These are phyloP conservation scores for Lecanosticta acicola DNA, from an alignment of 2,329 filamentous ascomycete genomes.

Conservation along the genomic window DNA sequence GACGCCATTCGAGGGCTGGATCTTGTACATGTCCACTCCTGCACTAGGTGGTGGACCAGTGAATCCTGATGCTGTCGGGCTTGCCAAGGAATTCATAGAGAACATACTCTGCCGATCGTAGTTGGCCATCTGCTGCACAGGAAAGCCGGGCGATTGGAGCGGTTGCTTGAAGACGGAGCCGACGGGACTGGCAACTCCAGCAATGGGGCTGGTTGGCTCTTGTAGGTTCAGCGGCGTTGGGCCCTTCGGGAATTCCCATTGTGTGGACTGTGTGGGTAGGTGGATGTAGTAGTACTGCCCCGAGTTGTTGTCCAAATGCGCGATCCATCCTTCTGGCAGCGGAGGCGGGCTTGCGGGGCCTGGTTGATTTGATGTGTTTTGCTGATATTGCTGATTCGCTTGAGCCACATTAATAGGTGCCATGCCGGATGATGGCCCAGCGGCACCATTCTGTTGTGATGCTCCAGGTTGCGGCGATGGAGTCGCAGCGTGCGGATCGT, in stretches of 20 bases:
- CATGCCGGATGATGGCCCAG: conserved; percentile 27
- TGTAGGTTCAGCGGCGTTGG: conserved; percentile 85
- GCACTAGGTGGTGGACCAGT: conserved; percentile 81
- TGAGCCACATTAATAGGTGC: conserved; percentile 39
- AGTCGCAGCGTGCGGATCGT: conserved; percentile 54
- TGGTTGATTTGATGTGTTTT: conserved; percentile 10
- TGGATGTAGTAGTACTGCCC: conserved; percentile 99
- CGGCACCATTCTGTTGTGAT: conserved; percentile 31
- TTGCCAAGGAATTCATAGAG: conserved; percentile 68
- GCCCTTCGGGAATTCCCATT: conserved; percentile 98
- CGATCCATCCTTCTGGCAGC: conserved; percentile 95
- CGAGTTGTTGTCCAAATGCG: conserved; percentile 88
- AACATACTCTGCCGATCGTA: conserved; percentile 76
- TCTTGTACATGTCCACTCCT: conserved; percentile 90
- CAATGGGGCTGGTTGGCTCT: conserved; percentile 75
- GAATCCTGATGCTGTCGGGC: conserved; percentile 75
- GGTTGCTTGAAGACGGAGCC: conserved; percentile 56
- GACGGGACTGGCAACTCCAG: conserved; percentile 43
- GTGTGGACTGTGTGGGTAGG: conserved; percentile 86
- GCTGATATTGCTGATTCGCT: conserved; percentile 23
- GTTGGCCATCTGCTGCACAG: conserved; percentile 68
- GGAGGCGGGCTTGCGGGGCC: conserved; percentile 82
- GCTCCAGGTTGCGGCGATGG: conserved; percentile 42
- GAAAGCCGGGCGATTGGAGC: conserved; percentile 73
- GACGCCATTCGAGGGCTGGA: conserved; percentile 88